phyloP scores from a whole-genome alignment of 257 asterid species.

The Plantago elongata region DNA sequence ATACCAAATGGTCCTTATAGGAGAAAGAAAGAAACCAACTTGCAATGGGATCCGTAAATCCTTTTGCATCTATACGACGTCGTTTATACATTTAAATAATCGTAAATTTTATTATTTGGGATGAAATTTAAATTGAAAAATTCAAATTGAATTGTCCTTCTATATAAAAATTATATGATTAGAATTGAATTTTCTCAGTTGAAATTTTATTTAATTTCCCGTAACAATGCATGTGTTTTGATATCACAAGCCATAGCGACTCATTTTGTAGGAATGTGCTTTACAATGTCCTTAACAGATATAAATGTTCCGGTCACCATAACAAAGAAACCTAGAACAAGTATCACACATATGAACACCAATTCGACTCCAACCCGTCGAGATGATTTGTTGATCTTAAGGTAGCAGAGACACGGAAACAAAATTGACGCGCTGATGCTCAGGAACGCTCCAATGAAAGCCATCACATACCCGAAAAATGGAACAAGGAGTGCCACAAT shows the following conservation, averaged over 20 bases:
- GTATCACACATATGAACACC: conserved; percentile 20
- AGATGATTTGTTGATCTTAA: conserved; percentile 33
- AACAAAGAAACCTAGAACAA: conserved; percentile 29
- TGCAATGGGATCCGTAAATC: no score
- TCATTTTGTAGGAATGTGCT: conserved; percentile 9
- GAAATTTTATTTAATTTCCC: no score
- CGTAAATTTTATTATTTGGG: no score
- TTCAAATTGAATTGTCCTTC: no score
- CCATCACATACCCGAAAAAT: conserved; percentile 42
- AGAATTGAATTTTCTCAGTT: no score
- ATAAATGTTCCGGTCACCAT: conserved; percentile 33
- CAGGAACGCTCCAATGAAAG: conserved; percentile 44
- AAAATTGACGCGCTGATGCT: conserved; percentile 30
- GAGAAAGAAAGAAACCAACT: no score
- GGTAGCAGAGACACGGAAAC: conserved; percentile 48
- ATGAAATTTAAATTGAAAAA: no score
- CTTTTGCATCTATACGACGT: no score
- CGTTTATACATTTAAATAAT: no score
- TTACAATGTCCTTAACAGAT: conserved; percentile 34
- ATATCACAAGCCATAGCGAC: not conserved
- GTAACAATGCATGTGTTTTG: no score
- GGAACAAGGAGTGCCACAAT: conserved; percentile 20
- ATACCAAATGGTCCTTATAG: no score
- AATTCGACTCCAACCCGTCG: conserved; percentile 24
- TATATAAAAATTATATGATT: no score